Base-by-base conservation (phyloP, 1,284 basidiomycete species). In the Austroboletus rostrupii region DNA sequence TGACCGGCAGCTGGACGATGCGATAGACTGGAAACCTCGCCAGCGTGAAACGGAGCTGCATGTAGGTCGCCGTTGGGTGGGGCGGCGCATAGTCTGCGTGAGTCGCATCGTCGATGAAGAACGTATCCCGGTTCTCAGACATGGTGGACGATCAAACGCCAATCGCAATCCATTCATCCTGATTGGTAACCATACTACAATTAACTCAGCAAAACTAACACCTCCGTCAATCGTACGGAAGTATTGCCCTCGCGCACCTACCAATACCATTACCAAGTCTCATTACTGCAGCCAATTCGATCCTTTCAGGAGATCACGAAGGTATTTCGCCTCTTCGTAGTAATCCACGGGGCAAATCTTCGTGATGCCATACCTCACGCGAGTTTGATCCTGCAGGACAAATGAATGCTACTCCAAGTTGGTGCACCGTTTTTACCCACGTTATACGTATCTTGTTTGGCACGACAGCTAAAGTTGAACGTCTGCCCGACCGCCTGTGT, bases 361-460 rank as follows among this genome's bases (percentile, higher is more conserved):
- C 53, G 82, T 78, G 58, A 93, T 86, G 19, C 87, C 87, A 65
- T 94, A 96, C 38, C 92, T 81, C 32, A 92, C 83, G 28, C 91
- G 84, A 8, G 80, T 77, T 64, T 77, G 77, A 35, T 92, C 91
- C 87, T 95, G 54, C 23, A 33, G 57, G 46, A 50, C 42, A 31
- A n/a, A 43, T 53, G 44, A 52, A 26, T 33, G 4, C 16, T 26
- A 40, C 39, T 37, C 37, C 20, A 42, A 37, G 17, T 19, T 28
- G 50, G 28, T 26, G 37, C 11, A 33, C 19, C 12, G 36, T 10
- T 19, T 19, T 20, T 2, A 70, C 86, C 62, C 61, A 92, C 91
- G 59, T 93, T 90, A 68, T 80, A 97, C 1, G 81, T 85, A 57
- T 97, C 92, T 60, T 87, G 84, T 72, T 90, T 94, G 11, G 93